Evolutionary conservation across 2,329 filamentous ascomycete genomes (phyloP), one percentile per base, ranked within the genome.

Genomic region (Alternaria sp.): DNA sequence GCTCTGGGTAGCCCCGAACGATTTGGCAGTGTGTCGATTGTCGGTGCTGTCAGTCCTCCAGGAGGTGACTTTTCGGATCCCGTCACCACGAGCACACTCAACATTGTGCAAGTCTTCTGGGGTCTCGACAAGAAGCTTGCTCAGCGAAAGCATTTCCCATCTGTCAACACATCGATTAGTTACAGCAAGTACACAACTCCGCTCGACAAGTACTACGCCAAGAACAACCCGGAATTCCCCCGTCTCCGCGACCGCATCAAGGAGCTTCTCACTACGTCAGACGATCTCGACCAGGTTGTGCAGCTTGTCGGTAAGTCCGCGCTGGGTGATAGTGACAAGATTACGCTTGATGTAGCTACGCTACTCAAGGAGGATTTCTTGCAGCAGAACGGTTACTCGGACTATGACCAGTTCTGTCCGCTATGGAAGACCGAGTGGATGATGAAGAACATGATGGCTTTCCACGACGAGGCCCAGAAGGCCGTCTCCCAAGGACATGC

Each of bases 351-450:
- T 79, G 89, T 99, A 67, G 92, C 96, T 17, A 90, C 89, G 17
- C 85, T 99, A 72, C 85, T 99, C 82, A 99, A 99, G 88, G 96
- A 99, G 79, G 96, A 99, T 81, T 99, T 99, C 85, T 81, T 99
- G 79, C 96, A 99, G 83, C 96, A 99, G 82, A 99, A 99, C 84
- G 96, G 96, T 67, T 99, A 99, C 88, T 96, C 92, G 71, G 93
- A 98, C 82, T 98, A 99, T 80, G 96, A 99, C 79, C 94, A 98
- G 84, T 99, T 97, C 89, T 99, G 96, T 79, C 96, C 96, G 53
- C 88, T 99, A 77, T 99, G 96, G 96, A 99, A 99, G 90, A 99
- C 96, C 0, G 92, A 97, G 81, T 99, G 96, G 91, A 98, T 99
- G 96, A 99, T 99, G 96, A 97, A 97, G 88, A 91, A 93, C 68